A percentile compares a stretch with the other conserved stretches of the same genome.
Evolutionary conservation across 352 stramenopile species (phyloP).

Genomic region (Globisporangium viniferum): DNA sequence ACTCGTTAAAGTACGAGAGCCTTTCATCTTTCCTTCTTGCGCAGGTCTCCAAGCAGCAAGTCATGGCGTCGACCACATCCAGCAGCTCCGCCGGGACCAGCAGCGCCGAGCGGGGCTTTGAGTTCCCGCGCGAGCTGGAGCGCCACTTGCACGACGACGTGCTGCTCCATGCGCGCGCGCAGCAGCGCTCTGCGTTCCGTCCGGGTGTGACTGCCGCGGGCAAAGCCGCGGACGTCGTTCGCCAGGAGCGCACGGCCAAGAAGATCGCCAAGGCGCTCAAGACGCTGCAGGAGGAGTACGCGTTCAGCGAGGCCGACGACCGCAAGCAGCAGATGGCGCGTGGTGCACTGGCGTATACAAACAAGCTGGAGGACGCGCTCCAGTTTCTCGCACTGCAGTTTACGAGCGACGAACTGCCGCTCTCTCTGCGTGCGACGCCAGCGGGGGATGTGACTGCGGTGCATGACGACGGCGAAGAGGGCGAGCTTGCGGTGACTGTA

Average conservation of each 20-base stretch:
- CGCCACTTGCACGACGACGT: constrained; percentile 43
- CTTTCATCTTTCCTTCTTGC: background rate
- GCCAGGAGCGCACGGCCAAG: constrained; percentile 36
- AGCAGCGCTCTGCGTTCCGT: constrained; percentile 45
- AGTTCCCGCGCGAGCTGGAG: constrained; percentile 58
- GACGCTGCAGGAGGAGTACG: constrained; percentile 52
- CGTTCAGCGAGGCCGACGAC: constrained; percentile 16
- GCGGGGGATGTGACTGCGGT: background rate
- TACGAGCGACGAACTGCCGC: constrained; percentile 52
- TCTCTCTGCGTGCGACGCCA: constrained; percentile 33
- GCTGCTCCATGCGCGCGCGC: constrained; percentile 17
- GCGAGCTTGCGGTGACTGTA: constrained; percentile 34
- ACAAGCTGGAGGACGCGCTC: constrained; percentile 67
- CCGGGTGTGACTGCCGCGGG: constrained; percentile 36
- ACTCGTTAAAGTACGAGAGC: constrained; percentile 3
- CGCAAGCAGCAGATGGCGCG: constrained; percentile 14
- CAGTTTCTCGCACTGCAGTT: constrained; percentile 58
- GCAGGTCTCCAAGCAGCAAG: background rate
- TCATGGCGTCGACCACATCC: background rate
- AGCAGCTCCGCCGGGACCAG: background rate
- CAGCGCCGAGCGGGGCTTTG: constrained; percentile 36
- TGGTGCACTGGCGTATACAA: constrained; percentile 55
- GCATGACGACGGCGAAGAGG: constrained; percentile 17
- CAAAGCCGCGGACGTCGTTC: constrained; percentile 36
- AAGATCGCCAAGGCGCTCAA: constrained; percentile 50